Evolutionary conservation across 176 grass and related monocot species (phyloP), one percentile per base, ranked within the genome.

Genomic region (Themeda triandra): DNA sequence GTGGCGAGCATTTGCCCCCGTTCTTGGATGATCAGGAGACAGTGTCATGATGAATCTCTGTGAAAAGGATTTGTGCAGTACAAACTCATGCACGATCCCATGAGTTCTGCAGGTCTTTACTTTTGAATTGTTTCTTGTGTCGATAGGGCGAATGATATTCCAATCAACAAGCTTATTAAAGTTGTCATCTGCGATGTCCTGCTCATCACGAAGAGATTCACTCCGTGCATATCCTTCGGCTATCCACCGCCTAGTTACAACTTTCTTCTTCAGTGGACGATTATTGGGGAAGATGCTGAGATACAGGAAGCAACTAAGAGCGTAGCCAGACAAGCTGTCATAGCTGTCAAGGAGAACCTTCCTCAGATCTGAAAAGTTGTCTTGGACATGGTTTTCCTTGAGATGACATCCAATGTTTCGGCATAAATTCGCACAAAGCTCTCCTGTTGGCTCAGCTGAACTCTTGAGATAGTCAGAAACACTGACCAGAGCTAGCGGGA

Each of bases 11-110:
- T 59, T 63, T 6, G 3, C 14, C 12, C 39, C 4, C 1, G 0
- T 4, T 31, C 7, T 76, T 49, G 63, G 64, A 69, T 69, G 39
- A 48, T 83, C 73, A 63, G 0, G 41, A 30, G 51, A 63, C 2
- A 40, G 17, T 30, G 37, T 21, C 0, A 13, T 31, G 0, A 87
- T 23, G 65, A 87, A 87, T 40, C 63, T 60, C 73, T 69, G 63
- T 0, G 63, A 36, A 39, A 87, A 7, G 49, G 86, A 77, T 63
- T 82, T 87, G 48, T 76, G 71, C 10, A 28, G 21, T n/a, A 76
- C 63, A 13, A 82, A 87, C 49, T 87, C 64, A 10, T 82, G 86
- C 86, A 87, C 24, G 21, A 87, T 63, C 6, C 79, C 86, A 48
- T 87, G 64, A 40, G 64, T 27, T 82, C 3, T 82, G 86, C 7